Conservation (phyloP, 768 basidiomycete genomes). For the Sarcodon aspratus region DNA sequence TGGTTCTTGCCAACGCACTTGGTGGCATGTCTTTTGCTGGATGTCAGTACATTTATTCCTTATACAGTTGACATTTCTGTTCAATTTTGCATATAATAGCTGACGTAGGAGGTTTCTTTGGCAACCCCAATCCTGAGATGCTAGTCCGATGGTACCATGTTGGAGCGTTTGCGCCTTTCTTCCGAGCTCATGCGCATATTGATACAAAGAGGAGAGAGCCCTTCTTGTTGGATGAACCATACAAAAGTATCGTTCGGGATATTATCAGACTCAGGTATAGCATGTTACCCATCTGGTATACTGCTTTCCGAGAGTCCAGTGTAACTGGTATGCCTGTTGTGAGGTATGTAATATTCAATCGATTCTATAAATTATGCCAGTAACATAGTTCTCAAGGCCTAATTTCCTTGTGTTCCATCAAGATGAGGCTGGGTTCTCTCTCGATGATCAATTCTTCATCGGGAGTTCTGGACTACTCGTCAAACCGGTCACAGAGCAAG, state of each 20-base stretch:
- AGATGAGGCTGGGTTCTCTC: conserved; percentile 71
- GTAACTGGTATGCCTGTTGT: conserved; percentile 74
- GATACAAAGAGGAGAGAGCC: conserved; percentile 98
- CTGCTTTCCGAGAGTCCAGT: conserved; percentile 86
- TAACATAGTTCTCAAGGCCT: conserved; percentile 40
- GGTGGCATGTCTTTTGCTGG: conserved; percentile 89
- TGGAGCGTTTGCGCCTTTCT: conserved; percentile 92
- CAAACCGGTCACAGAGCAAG: conserved; percentile 79
- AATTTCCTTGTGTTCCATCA: conserved; percentile 92
- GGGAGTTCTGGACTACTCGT: conserved; percentile 82
- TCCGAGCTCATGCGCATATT: conserved; percentile 96
- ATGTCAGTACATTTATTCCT: conserved; percentile 38
- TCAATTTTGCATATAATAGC: conserved; percentile 35
- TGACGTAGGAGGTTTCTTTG: conserved; percentile 98
- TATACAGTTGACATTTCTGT: background rate
- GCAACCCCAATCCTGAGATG: conserved; percentile 91
- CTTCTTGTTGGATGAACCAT: conserved; percentile 83
- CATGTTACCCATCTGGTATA: conserved; percentile 92
- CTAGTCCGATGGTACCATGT: conserved; percentile 96
- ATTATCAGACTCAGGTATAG: conserved; percentile 74
- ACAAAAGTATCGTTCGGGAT: conserved; percentile 72
- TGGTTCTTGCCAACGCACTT: conserved; percentile 82
- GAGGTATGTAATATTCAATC: conserved; percentile 35
- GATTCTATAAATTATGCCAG: background rate
- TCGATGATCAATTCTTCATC: conserved; percentile 93